Percentiles rank a stretch among this genome's conserved stretches.
These are phyloP conservation scores for Podospora comata DNA, from an alignment of 495 filamentous ascomycete species.

Conservation along the genomic window DNA sequence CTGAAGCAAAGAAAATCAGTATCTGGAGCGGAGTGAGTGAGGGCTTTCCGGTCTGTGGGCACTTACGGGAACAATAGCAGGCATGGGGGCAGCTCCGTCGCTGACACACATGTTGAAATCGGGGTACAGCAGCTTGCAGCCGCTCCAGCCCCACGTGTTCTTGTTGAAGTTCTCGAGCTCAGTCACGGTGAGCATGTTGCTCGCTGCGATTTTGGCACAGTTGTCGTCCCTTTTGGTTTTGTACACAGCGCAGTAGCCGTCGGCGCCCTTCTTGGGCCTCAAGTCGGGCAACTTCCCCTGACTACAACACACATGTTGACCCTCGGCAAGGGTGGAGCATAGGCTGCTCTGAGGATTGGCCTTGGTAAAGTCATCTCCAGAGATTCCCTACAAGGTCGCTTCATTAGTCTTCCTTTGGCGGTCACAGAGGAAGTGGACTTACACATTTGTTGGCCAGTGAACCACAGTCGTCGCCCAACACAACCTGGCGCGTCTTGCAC, in stretches of 20 bases:
- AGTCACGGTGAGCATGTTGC: conserved; percentile 34
- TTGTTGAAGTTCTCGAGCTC: conserved; percentile 38
- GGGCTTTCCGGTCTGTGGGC: neutral
- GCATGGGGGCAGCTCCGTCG: conserved; percentile 40
- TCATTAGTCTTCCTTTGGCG: too few relatives aligned
- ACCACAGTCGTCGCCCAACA: too few relatives aligned
- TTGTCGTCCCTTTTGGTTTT: conserved; percentile 30
- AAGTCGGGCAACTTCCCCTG: conserved; percentile 23
- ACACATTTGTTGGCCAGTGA: neutral
- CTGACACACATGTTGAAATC: conserved; percentile 40
- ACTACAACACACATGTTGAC: conserved; percentile 48
- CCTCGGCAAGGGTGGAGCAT: conserved; percentile 34
- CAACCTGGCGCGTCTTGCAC: too few relatives aligned
- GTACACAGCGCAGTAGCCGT: conserved; percentile 29
- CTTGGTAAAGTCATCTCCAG: conserved; percentile 5
- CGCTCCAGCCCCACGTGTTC: conserved; percentile 43
- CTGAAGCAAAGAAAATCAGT: conserved; percentile 14
- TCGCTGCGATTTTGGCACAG: conserved; percentile 37
- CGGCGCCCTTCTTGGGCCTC: conserved; percentile 18
- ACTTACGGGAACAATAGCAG: conserved; percentile 18
- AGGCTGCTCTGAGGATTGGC: conserved; percentile 27
- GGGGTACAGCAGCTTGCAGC: conserved; percentile 33
- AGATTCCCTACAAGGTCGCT: conserved; percentile 15
- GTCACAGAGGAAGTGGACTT: too few relatives aligned
- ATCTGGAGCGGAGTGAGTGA: too few relatives aligned